Evolutionary conservation across 345 rosid genomes (phyloP), one percentile per base, ranked within the genome.

Genomic region (Hevea brasiliensis): DNA sequence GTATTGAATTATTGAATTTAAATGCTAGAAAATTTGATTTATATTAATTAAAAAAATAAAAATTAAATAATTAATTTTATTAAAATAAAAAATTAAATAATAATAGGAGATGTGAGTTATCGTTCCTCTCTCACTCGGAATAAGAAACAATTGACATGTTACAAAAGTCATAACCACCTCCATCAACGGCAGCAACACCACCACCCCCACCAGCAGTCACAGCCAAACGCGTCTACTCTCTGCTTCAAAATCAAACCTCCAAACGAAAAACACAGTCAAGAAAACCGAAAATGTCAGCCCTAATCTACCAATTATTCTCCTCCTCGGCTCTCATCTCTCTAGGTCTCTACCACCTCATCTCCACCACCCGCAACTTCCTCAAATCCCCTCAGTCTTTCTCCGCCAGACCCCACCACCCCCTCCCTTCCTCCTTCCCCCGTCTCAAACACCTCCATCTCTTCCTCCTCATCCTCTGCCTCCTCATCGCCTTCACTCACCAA

Each of bases 321-420:
- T 89, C 98, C 1, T 74, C 92, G 2, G 78, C 92, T 6, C 85
- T 95, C 21, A 54, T 92, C 17, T 79, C 88, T 17, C 80, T 95
- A 8, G 97, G 97, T 21, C 73, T 92, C 26, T 91, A 89, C 79
- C 94, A 88, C 51, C 92, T 90, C 70, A 72, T 92, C 74, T 91
- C 85, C 85, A 66, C 92, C 40, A 85, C 89, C 64, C 84, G 87
- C 41, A 77, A 78, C 80, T 80, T 83, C 76, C 84, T 92, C 18
- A 95, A 92, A 78, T 83, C 88, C 41, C 94, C 97, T 0, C 89
- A 84, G 40, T 74, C 92, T 21, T 91, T 88, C 93, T 48, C 88
- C 72, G 98, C 98, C 73, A 91, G 87, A 74, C 97, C 96, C 35
- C 81, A 80, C 81, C 89, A 95, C 67, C 87, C 90, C 4, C 75